These are phyloP conservation scores for Noccaea bulbosa DNA, from an alignment of 345 rosid species.

Conservation along the genomic window DNA sequence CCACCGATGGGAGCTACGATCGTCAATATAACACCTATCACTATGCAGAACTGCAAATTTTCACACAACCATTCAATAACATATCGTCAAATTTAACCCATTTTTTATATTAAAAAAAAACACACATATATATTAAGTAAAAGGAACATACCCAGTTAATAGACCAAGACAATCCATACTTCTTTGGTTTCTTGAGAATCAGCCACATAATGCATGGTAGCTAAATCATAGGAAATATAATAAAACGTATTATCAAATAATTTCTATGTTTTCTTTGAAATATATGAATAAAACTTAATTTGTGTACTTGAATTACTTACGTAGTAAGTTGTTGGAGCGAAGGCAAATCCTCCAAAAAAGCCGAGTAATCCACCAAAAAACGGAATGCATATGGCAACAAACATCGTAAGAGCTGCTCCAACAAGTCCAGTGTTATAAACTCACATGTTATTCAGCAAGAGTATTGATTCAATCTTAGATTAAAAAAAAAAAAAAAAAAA, in stretches of 20 bases:
- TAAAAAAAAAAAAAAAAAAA: neutral
- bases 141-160: constrained; percentile 67
- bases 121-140: neutral
- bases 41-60: constrained; percentile 63
- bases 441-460: neutral
- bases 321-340: constrained; percentile 80
- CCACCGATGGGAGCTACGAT: constrained; percentile 75
- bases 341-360: constrained; percentile 88
- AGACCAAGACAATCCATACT: constrained; percentile 62
- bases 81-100: neutral
- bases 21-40: constrained; percentile 55
- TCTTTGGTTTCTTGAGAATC: constrained; percentile 64
- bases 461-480: neutral
- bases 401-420: constrained; percentile 71
- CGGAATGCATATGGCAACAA: constrained; percentile 64
- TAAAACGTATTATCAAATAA: neutral
- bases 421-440: constrained; percentile 7
- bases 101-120: neutral
- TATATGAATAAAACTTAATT: neutral
- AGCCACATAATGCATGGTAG: constrained; percentile 88
- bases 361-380: constrained; percentile 83
- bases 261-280: neutral
- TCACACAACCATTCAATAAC: neutral
- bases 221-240: constrained; percentile 39
- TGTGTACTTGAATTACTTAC: constrained; percentile 44